A percentile compares a stretch with the other conserved stretches of the same genome.
These are phyloP conservation scores for Chaetomiaceae sp. DNA, from an alignment of 2,329 filamentous ascomycete genomes.

Conservation along the genomic window DNA sequence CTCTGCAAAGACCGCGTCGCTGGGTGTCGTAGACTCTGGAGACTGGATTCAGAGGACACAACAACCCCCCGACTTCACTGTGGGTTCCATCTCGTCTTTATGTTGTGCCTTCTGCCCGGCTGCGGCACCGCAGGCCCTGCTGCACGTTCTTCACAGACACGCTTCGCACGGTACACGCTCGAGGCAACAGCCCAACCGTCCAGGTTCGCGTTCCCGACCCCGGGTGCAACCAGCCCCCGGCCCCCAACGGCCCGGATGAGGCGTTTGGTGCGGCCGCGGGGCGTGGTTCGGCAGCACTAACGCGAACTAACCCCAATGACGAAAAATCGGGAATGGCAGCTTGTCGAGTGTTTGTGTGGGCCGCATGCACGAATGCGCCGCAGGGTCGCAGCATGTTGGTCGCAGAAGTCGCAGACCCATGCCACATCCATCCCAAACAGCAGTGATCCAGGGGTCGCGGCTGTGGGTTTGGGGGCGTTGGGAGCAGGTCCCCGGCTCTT, in stretches of 20 bases:
- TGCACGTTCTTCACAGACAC: too few species aligned
- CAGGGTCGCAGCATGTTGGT: constrained; percentile 4
- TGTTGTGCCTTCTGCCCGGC: too few species aligned
- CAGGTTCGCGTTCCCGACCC: not conserved
- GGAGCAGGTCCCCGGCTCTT: not conserved
- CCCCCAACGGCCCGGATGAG: not conserved
- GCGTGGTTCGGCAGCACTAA: not conserved
- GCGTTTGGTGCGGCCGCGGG: not conserved
- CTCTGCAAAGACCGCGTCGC: not conserved
- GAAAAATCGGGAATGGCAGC: not conserved
- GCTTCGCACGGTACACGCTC: not conserved
- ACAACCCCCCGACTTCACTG: too few species aligned
- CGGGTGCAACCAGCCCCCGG: not conserved
- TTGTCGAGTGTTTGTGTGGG: not conserved
- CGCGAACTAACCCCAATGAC: not conserved
- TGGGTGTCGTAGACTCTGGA: not conserved
- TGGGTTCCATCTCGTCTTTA: too few species aligned
- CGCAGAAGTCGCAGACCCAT: not conserved
- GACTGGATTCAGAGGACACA: not conserved
- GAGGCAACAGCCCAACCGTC: not conserved
- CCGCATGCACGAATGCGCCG: constrained; percentile 2
- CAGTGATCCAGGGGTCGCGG: not conserved
- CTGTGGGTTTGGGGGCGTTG: not conserved
- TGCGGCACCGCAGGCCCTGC: too few species aligned
- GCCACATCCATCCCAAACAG: not conserved